These are phyloP conservation scores for Sarocladiaceae sp. DNA, from an alignment of 2,329 filamentous ascomycete species.

Conservation along the genomic window DNA sequence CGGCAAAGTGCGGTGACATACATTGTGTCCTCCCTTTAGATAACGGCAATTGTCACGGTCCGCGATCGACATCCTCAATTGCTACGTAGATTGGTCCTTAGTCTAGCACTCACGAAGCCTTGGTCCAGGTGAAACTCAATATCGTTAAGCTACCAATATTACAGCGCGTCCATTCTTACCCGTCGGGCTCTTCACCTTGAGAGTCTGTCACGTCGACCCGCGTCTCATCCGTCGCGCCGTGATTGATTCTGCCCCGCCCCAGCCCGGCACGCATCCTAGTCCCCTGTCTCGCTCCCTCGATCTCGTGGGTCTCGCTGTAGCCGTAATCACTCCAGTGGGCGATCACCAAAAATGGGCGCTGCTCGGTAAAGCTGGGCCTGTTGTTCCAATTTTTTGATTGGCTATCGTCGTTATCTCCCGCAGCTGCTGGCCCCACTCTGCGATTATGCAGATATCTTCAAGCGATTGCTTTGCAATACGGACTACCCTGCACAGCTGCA, in stretches of 20 bases:
- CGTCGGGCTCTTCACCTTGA: no score
- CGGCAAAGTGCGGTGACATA: no score
- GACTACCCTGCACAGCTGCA: conserved; percentile 2
- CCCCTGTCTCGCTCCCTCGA: conserved; percentile 3
- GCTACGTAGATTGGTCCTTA: no score
- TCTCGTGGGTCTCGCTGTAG: conserved; percentile 1
- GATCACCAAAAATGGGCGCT: conserved; percentile 6
- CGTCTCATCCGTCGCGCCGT: neutral
- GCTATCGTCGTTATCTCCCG: neutral
- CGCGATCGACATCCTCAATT: no score
- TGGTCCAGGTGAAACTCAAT: no score
- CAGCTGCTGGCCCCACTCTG: neutral
- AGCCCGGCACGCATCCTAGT: neutral
- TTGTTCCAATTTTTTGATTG: conserved; percentile 6
- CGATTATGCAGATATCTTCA: neutral
- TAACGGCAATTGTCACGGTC: no score
- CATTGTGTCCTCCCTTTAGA: no score
- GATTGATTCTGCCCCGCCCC: neutral
- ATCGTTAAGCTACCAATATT: no score
- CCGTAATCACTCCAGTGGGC: conserved; percentile 5
- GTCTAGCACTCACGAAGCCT: no score
- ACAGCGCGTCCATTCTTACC: no score
- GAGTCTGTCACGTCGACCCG: neutral
- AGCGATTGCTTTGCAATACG: neutral
- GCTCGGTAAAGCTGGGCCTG: neutral